These are phyloP conservation scores for Schizothecium vesticola DNA, from an alignment of 495 filamentous ascomycete genomes.

Conservation along the genomic window DNA sequence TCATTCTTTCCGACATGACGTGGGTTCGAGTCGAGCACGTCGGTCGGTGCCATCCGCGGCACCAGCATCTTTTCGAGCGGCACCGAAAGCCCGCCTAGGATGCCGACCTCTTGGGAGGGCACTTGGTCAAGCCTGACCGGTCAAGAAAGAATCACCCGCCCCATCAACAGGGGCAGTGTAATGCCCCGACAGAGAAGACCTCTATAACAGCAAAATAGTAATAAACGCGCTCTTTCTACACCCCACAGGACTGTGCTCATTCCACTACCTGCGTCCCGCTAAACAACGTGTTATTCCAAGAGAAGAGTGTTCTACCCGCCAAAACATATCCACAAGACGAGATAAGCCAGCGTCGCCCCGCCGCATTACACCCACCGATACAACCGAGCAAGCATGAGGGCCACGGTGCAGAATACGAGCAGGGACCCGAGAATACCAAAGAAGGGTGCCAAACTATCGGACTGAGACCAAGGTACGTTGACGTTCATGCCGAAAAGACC, in stretches of 20 bases:
- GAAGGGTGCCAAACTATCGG: conserved; percentile 61
- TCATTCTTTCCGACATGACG: too few relatives aligned
- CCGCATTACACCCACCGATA: conserved; percentile 23
- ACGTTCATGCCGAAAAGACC: conserved; percentile 99
- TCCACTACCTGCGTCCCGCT: background rate
- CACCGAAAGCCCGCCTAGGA: too few relatives aligned
- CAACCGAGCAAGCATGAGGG: conserved; percentile 36
- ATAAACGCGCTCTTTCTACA: background rate
- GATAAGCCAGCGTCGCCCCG: background rate
- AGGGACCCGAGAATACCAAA: conserved; percentile 73
- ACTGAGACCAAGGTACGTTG: conserved; percentile 60
- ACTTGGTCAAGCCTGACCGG: background rate
- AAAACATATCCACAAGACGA: background rate
- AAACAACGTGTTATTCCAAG: background rate
- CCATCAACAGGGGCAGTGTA: background rate
- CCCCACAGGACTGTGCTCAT: background rate
- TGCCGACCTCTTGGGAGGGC: background rate
- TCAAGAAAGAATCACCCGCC: background rate
- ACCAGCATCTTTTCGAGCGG: too few relatives aligned
- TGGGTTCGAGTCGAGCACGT: too few relatives aligned
- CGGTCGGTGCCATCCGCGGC: too few relatives aligned
- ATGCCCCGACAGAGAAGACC: background rate
- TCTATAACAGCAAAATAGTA: background rate
- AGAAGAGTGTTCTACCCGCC: background rate
- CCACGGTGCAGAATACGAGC: conserved; percentile 49